Evolutionary conservation across 2,329 filamentous ascomycete species (phyloP).

Genomic region (Diaporthe sp.): DNA sequence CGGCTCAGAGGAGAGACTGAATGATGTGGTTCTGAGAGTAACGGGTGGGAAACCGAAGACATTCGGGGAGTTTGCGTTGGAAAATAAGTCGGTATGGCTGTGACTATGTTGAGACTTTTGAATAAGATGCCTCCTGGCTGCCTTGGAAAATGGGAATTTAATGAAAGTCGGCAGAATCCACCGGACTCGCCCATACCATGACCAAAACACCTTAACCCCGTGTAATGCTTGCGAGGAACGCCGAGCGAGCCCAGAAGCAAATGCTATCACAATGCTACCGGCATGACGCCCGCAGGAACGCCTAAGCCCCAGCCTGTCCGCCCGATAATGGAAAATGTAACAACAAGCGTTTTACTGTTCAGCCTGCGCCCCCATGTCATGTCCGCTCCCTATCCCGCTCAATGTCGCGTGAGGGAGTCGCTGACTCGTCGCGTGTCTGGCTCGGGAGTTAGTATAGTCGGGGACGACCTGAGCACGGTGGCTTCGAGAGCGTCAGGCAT

Average conservation of each 20-base stretch:
- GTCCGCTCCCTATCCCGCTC: slow-evolving; percentile 11
- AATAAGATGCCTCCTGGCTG: background rate
- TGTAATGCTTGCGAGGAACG: background rate
- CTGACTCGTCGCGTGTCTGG: slow-evolving; percentile 13
- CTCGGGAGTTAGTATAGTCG: background rate
- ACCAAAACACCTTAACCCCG: slow-evolving; percentile 1
- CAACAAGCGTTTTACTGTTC: background rate
- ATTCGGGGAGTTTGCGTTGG: slow-evolving; percentile 44
- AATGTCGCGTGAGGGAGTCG: slow-evolving; percentile 24
- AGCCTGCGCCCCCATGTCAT: background rate
- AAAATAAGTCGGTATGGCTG: slow-evolving; percentile 40
- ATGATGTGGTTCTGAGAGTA: slow-evolving; percentile 46
- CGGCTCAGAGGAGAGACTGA: slow-evolving; percentile 48
- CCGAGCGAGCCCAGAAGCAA: slow-evolving; percentile 20
- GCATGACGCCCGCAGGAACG: background rate
- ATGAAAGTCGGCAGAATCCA: background rate
- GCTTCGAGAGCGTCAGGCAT: background rate
- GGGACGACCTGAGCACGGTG: background rate
- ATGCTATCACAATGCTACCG: slow-evolving; percentile 5
- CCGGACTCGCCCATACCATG: background rate
- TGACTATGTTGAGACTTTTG: background rate
- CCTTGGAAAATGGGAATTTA: background rate
- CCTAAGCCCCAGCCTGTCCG: background rate
- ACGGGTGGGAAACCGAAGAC: slow-evolving; percentile 46
- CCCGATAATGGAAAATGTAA: background rate